Conservation (phyloP, 805 yeast genomes). For the Ogataea henricii region DNA sequence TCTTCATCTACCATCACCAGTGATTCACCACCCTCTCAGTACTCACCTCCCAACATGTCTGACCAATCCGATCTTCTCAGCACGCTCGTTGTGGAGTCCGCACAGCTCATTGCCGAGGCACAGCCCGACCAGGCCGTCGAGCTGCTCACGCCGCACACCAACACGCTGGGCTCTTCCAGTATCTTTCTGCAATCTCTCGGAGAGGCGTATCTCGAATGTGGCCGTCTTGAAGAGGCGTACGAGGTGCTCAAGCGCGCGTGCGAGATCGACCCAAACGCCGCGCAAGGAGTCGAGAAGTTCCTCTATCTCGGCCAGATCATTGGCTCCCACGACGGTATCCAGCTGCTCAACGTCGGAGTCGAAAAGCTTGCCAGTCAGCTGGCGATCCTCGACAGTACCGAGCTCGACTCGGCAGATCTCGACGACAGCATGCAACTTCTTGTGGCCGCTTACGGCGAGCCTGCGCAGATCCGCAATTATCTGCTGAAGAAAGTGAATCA, state of each 20-base stretch:
- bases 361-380: constrained; percentile 47
- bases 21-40: too few species aligned
- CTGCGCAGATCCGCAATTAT: constrained; percentile 34
- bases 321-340: constrained; percentile 78
- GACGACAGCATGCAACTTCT: constrained; percentile 29
- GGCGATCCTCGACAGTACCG: constrained; percentile 26
- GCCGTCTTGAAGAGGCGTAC: constrained; percentile 79
- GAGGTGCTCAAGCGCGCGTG: constrained; percentile 60
- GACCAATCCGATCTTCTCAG: constrained; percentile 2
- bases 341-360: constrained; percentile 63
- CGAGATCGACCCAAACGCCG: constrained; percentile 67
- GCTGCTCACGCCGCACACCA: constrained; percentile 41
- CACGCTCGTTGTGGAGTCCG: constrained; percentile 15
- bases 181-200: constrained; percentile 60
- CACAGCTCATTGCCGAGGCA: constrained; percentile 46
- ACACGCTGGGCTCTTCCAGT: constrained; percentile 44
- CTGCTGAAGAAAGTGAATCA: constrained; percentile 64
- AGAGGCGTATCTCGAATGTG: constrained; percentile 77
- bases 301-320: constrained; percentile 87
- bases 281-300: constrained; percentile 75
- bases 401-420: constrained; percentile 10
- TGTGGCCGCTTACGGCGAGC: constrained; percentile 31
- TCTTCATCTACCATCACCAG: too few species aligned
- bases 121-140: constrained; percentile 58
- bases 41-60: not conserved